These are phyloP conservation scores for Claviceps fusiformis DNA, from an alignment of 2,329 filamentous ascomycete species.

Conservation along the genomic window DNA sequence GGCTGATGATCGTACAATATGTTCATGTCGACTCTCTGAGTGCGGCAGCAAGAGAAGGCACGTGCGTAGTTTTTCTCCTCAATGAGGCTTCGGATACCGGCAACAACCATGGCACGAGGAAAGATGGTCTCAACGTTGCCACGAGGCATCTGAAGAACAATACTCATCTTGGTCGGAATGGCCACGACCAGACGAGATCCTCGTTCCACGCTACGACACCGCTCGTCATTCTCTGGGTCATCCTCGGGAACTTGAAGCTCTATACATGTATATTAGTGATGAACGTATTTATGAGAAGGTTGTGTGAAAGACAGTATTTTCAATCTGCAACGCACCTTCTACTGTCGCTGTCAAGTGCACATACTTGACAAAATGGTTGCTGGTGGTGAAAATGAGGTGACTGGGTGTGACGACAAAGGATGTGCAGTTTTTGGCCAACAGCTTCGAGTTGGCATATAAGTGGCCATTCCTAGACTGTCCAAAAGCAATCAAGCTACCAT, in stretches of 20 bases:
- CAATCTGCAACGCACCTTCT: constrained; percentile 37
- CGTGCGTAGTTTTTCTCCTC: constrained; percentile 67
- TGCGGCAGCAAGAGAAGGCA: constrained; percentile 79
- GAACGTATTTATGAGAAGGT: neutral
- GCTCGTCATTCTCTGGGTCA: constrained; percentile 81
- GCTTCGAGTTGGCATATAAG: constrained; percentile 61
- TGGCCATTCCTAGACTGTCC: constrained; percentile 65
- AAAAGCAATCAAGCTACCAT: constrained; percentile 31
- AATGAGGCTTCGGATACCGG: constrained; percentile 72
- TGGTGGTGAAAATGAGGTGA: constrained; percentile 86
- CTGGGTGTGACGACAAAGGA: constrained; percentile 72
- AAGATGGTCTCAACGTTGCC: constrained; percentile 94
- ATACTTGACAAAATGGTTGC: constrained; percentile 86
- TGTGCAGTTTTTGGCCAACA: constrained; percentile 76
- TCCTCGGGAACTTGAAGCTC: constrained; percentile 74
- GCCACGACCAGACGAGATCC: constrained; percentile 78
- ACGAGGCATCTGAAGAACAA: constrained; percentile 88
- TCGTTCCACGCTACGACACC: constrained; percentile 83
- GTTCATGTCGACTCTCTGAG: constrained; percentile 94
- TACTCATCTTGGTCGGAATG: constrained; percentile 72
- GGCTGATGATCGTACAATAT: constrained; percentile 91
- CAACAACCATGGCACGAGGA: constrained; percentile 81
- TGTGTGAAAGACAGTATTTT: neutral
- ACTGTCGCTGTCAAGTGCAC: constrained; percentile 56
- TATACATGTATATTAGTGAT: constrained; percentile 18